A percentile compares a stretch with the other conserved stretches of the same genome.
These are phyloP conservation scores for Fusarium pseudograminearum DNA, from an alignment of 2,329 filamentous ascomycete species.

Conservation along the genomic window DNA sequence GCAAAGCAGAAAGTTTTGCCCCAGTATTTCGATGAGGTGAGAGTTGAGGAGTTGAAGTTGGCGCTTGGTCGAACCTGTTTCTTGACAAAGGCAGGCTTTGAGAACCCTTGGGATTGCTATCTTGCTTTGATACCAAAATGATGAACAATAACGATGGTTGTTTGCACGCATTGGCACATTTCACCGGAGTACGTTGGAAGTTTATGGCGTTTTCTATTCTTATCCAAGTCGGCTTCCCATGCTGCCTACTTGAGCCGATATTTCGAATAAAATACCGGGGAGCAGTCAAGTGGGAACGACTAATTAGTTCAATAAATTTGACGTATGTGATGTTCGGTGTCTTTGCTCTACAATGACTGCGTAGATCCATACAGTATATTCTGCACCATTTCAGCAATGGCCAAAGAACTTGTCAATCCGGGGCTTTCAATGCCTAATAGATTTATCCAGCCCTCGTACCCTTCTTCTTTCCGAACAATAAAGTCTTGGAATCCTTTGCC, in stretches of 20 bases:
- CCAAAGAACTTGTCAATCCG: conserved; percentile 86
- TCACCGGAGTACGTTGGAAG: conserved; percentile 35
- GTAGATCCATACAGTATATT: conserved; percentile 59
- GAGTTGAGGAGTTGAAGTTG: neutral
- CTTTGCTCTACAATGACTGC: conserved; percentile 1
- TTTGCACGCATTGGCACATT: conserved; percentile 38
- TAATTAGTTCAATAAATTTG: conserved; percentile 1
- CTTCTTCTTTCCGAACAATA: conserved; percentile 80
- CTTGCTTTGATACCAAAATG: conserved; percentile 41
- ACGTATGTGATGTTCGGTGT: neutral
- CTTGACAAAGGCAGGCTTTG: conserved; percentile 14
- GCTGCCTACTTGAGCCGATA: conserved; percentile 11
- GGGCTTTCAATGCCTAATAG: conserved; percentile 94
- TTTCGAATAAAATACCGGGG: conserved; percentile 3
- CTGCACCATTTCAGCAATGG: conserved; percentile 82
- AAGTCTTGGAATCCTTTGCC: conserved; percentile 86
- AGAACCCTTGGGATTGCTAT: conserved; percentile 10
- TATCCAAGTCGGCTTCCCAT: conserved; percentile 11
- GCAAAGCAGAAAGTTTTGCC: conserved; percentile 69
- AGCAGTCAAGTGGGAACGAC: neutral
- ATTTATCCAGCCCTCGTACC: conserved; percentile 86
- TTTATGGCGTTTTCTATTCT: conserved; percentile 33
- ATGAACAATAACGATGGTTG: conserved; percentile 40
- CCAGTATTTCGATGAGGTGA: conserved; percentile 67
- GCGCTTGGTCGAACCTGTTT: conserved; percentile 10